These are phyloP conservation scores for Trypanosoma theileri DNA, from an alignment of 208 protist species.

Conservation along the genomic window DNA sequence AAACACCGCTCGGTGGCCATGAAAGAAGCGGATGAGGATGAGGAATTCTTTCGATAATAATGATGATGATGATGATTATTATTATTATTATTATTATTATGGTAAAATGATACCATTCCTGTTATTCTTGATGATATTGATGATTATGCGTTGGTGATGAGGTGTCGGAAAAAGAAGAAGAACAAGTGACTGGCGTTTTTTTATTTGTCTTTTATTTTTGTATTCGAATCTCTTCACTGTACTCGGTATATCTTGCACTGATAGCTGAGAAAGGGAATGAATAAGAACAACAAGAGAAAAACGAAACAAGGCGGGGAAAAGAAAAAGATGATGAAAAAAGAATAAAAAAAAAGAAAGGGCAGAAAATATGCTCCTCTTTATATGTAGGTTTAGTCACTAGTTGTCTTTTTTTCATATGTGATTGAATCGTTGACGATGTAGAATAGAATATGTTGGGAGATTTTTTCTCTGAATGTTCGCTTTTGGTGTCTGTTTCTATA, in stretches of 20 bases:
- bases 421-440: not conserved
- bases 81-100: no score
- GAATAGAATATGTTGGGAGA: not conserved
- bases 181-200: not conserved
- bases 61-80: not conserved
- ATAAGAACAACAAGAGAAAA: no score
- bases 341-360: not conserved
- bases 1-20: slow-evolving; percentile 33
- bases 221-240: not conserved
- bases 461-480: not conserved
- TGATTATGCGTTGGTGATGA: no score
- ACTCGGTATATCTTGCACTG: no score
- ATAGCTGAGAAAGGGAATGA: no score
- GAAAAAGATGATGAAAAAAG: not conserved
- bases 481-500: no score
- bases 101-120: no score
- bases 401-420: slow-evolving; percentile 5
- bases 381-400: not conserved
- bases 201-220: not conserved
- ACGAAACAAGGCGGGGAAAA: not conserved
- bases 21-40: slow-evolving; percentile 34
- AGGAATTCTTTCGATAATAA: slow-evolving; percentile 33
- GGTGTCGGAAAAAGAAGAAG: not conserved
- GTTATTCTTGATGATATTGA: no score
- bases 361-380: not conserved